Evolutionary conservation across 352 stramenopile species (phyloP).

Genomic region (Phytophthora macrochlamydospora): DNA sequence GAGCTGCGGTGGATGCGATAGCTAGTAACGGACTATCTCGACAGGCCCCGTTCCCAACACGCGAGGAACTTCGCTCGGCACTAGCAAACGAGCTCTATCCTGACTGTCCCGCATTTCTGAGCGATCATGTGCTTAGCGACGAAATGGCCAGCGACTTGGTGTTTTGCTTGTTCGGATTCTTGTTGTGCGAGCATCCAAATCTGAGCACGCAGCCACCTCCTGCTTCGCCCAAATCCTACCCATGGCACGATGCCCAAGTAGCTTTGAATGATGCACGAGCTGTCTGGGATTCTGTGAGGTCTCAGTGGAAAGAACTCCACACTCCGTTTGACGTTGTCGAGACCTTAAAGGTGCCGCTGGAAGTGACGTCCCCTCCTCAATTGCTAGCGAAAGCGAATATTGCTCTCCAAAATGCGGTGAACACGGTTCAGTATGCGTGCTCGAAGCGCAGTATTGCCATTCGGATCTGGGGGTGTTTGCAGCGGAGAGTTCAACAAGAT

Average conservation of each 20-base stretch:
- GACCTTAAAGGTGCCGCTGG: slow-evolving; percentile 36
- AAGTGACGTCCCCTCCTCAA: slow-evolving; percentile 49
- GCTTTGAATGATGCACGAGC: slow-evolving; percentile 48
- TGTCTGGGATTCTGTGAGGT: slow-evolving; percentile 54
- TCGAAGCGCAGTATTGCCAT: slow-evolving; percentile 56
- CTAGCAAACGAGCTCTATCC: slow-evolving; percentile 49
- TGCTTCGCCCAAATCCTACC: slow-evolving; percentile 20
- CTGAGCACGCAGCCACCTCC: slow-evolving; percentile 19
- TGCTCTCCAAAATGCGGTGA: slow-evolving; percentile 69
- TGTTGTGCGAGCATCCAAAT: slow-evolving; percentile 61
- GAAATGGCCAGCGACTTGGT: slow-evolving; percentile 50
- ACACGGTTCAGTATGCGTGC: slow-evolving; percentile 75
- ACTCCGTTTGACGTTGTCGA: slow-evolving; percentile 67
- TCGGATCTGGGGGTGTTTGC: slow-evolving; percentile 58
- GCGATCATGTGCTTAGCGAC: slow-evolving; percentile 38
- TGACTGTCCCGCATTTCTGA: slow-evolving; percentile 47
- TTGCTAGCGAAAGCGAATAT: slow-evolving; percentile 61
- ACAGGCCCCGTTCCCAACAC: slow-evolving; percentile 41
- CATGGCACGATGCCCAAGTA: slow-evolving; percentile 62
- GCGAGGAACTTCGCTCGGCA: slow-evolving; percentile 44
- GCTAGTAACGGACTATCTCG: slow-evolving; percentile 2
- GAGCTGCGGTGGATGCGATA: slow-evolving; percentile 7
- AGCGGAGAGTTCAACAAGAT: slow-evolving; percentile 65
- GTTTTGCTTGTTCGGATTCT: slow-evolving; percentile 67
- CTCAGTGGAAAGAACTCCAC: slow-evolving; percentile 65